These are phyloP conservation scores for Fusarium sp. DNA, from an alignment of 2,329 filamentous ascomycete genomes.

Conservation along the genomic window DNA sequence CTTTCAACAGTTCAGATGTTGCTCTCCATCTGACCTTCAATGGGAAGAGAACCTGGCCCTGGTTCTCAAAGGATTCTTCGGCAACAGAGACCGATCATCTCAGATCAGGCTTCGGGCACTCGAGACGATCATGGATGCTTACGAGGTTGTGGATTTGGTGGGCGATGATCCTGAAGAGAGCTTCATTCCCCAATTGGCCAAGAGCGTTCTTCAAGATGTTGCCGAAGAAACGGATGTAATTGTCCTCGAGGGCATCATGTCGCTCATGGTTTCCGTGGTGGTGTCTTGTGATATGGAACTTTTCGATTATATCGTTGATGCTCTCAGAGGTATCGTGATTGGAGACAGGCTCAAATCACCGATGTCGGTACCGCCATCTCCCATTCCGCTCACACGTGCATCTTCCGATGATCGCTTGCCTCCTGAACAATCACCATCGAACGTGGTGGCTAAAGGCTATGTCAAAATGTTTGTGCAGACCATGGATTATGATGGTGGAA, in stretches of 20 bases:
- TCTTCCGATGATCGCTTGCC: constrained; percentile 40
- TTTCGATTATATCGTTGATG: constrained; percentile 70
- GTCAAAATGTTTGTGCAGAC: constrained; percentile 82
- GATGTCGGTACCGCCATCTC: constrained; percentile 50
- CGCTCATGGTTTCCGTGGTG: constrained; percentile 74
- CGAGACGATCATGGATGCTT: constrained; percentile 70
- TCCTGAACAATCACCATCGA: constrained; percentile 69
- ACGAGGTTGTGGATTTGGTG: constrained; percentile 70
- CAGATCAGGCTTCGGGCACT: constrained; percentile 74
- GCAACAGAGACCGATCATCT: constrained; percentile 70
- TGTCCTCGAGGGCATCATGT: constrained; percentile 74
- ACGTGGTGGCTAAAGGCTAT: constrained; percentile 78
- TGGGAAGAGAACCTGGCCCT: constrained; percentile 75
- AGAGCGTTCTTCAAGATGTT: constrained; percentile 72
- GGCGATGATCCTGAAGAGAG: constrained; percentile 70
- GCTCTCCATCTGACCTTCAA: constrained; percentile 76
- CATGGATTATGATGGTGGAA: constrained; percentile 74
- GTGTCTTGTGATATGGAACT: constrained; percentile 69
- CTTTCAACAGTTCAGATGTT: constrained; percentile 76
- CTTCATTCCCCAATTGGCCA: constrained; percentile 69
- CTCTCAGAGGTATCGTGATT: constrained; percentile 64
- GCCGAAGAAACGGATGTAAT: constrained; percentile 72
- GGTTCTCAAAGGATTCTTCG: constrained; percentile 74
- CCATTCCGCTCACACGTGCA: constrained; percentile 41
- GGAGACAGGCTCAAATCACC: constrained; percentile 63